These are phyloP conservation scores for Thermoascus crustaceus DNA, from an alignment of 2,329 filamentous ascomycete species.

Conservation along the genomic window DNA sequence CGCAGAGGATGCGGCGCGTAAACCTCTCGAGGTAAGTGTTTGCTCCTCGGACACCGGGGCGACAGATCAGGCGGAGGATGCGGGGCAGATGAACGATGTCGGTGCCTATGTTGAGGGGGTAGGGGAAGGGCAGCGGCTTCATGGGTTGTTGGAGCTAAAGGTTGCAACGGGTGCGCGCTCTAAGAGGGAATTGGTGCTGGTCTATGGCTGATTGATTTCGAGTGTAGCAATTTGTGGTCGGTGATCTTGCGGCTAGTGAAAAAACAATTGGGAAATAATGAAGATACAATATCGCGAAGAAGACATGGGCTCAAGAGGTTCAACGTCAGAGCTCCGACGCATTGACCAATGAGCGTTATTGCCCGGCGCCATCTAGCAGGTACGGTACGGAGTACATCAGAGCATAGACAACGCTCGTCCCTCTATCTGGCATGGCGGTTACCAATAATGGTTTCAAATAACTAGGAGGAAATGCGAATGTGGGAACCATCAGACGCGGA, in stretches of 20 bases:
- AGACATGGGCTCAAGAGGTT: too few relatives aligned
- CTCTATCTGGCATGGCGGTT: too few relatives aligned
- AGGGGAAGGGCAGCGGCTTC: slow-evolving; percentile 47
- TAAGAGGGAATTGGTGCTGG: background rate
- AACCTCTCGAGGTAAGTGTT: slow-evolving; percentile 26
- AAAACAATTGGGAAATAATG: background rate
- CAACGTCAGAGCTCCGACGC: background rate
- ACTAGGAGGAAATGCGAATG: too few relatives aligned
- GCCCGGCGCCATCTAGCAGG: too few relatives aligned
- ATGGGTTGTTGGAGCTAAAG: slow-evolving; percentile 13
- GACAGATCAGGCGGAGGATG: slow-evolving; percentile 51
- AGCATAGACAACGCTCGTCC: too few relatives aligned
- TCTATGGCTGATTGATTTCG: too few relatives aligned
- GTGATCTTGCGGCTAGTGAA: background rate
- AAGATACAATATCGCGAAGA: background rate
- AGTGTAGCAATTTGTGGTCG: background rate
- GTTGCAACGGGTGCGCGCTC: background rate
- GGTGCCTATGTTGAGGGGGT: slow-evolving; percentile 63
- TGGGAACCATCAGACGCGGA: too few relatives aligned
- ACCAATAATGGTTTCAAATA: too few relatives aligned
- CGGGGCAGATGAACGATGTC: slow-evolving; percentile 68
- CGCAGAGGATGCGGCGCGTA: slow-evolving; percentile 33
- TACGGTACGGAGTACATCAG: too few relatives aligned
- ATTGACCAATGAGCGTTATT: background rate
- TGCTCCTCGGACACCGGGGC: slow-evolving; percentile 25